Base-by-base conservation (phyloP, 345 rosid species). In the Combretum micranthum region DNA sequence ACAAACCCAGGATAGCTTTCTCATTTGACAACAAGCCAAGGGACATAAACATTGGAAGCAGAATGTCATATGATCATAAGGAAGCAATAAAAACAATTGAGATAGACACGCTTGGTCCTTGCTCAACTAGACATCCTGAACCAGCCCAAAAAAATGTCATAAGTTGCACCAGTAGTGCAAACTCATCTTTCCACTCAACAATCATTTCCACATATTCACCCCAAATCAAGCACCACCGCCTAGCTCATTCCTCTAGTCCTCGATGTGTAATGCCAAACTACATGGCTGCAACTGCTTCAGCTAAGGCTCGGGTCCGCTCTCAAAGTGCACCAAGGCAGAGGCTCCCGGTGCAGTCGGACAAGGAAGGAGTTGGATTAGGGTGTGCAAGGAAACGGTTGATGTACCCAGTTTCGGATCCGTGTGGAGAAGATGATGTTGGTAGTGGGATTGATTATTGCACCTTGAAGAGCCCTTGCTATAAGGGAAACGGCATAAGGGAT, bases 231-330 rank as follows among this genome's bases (percentile, higher is more conserved):
- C 56, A 57, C 18, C 56, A 57, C 18, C 49, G 64, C 6, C 81
- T 73, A 47, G 68, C 59, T 19, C 71, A 70, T 54, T 70, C 83
- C 9, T 75, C 78, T 0, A 81, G 82, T 60, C 90, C 86, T 13
- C 75, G 45, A 77, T 59, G 51, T 20, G 19, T 60, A 20, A 48
- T 53, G 56, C 95, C 97, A 8, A 80, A 74, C 69, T 90, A 90
- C 75, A 90, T 87, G 97, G 80, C 87, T 3, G 75, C 86, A 42
- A 90, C 97, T 2, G 90, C 77, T 54, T 85, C 86, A 0, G 80
- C 93, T 44, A 78, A 62, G 66, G 85, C 91, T 11, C 68, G 84
- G 61, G 4, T 63, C 17, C 71, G 88, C 44, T 86, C 97, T 42
- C 87, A 75, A 44, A 85, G 90, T 66, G 79, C 74, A 46, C 93